Conservation (phyloP, 2,329 filamentous ascomycete species). For the Botryotinia calthae region DNA sequence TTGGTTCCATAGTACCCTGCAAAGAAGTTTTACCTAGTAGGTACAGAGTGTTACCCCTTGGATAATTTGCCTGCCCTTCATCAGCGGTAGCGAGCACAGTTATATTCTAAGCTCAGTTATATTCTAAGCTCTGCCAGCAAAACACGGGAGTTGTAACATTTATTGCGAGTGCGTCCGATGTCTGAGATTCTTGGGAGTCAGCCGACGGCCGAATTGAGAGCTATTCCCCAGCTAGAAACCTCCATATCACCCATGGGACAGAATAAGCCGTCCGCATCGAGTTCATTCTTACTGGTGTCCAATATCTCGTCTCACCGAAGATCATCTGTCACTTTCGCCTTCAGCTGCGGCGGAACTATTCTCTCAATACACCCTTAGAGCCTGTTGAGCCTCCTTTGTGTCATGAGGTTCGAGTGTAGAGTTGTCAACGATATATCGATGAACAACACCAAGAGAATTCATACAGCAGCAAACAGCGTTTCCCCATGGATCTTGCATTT, state of each 20-base stretch:
- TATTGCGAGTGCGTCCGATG: neutral
- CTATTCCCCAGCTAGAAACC: neutral
- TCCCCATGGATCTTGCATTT: neutral
- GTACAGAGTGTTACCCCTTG: neutral
- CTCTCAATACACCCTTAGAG: neutral
- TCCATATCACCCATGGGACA: neutral
- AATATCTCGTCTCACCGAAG: neutral
- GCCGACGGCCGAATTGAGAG: neutral
- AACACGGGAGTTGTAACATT: neutral
- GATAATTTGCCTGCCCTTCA: neutral
- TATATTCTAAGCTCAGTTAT: neutral
- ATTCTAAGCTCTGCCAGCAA: neutral
- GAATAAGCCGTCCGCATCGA: neutral
- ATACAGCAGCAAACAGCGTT: neutral
- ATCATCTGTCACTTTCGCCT: neutral
- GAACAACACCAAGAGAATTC: neutral
- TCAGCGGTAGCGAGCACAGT: neutral
- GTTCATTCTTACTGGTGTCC: neutral
- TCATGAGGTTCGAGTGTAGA: neutral
- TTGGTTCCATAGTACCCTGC: neutral
- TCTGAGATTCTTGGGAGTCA: neutral
- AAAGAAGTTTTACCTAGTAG: neutral
- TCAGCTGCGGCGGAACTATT: neutral
- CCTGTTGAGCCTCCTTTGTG: neutral
- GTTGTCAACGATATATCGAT: neutral